Evolutionary conservation across 164 flowering plant species (phyloP).

Genomic region (Warburgia ugandensis): DNA sequence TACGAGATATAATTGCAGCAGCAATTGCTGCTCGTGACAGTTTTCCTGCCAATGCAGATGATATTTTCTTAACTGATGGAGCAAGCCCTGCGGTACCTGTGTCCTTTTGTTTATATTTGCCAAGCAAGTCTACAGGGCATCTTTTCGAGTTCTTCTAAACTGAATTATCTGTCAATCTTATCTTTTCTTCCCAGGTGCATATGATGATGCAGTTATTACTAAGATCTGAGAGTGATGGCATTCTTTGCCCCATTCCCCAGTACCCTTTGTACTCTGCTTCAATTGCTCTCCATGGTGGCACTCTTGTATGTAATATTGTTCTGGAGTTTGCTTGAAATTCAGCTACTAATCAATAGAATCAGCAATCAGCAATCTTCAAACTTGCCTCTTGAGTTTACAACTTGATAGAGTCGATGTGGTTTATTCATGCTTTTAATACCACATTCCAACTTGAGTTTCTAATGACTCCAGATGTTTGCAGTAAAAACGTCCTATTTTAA

Average conservation of each 20-base stretch:
- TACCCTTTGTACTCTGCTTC: constrained; percentile 99
- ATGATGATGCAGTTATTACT: constrained; percentile 97
- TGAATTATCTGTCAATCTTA: not conserved
- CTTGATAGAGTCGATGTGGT: no score
- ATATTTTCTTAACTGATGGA: constrained; percentile 95
- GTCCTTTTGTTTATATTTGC: not conserved
- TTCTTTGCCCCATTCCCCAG: constrained; percentile 97
- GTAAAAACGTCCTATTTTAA: not conserved
- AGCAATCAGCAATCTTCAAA: no score
- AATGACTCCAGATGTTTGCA: no score
- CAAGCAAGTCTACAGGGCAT: not conserved
- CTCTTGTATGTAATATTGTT: constrained; percentile 72
- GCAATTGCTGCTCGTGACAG: constrained; percentile 98
- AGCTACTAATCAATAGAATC: no score
- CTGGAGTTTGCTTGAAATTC: no score
- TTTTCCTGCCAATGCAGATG: constrained; percentile 84
- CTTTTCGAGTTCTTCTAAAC: no score
- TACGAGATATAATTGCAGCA: constrained; percentile 88
- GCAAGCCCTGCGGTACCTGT: constrained; percentile 85
- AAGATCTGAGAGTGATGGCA: constrained; percentile 87
- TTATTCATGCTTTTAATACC: no score
- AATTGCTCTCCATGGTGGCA: constrained; percentile 95
- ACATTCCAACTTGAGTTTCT: no score
- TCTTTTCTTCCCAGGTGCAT: constrained; percentile 63
- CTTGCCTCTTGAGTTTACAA: no score